These are phyloP conservation scores for Cyathus striatus DNA, from an alignment of 768 basidiomycete genomes.

Conservation along the genomic window DNA sequence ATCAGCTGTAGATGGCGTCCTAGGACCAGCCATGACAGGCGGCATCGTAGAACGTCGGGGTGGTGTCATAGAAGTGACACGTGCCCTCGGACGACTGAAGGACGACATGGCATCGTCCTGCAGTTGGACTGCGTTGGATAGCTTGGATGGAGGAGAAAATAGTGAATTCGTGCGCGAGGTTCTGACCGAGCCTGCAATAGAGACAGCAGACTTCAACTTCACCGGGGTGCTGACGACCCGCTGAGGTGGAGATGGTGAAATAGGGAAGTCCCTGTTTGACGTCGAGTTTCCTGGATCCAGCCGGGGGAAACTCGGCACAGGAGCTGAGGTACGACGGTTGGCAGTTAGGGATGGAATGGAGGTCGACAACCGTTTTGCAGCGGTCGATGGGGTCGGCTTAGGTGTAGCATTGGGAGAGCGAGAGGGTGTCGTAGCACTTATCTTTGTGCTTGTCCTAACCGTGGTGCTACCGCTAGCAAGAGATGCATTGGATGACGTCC, in stretches of 20 bases:
- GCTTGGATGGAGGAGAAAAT: slow-evolving; percentile 15
- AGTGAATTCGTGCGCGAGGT: slow-evolving; percentile 19
- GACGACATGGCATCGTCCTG: slow-evolving; percentile 19
- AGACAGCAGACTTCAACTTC: slow-evolving; percentile 7
- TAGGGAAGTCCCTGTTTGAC: slow-evolving; percentile 9
- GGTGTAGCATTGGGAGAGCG: slow-evolving; percentile 52
- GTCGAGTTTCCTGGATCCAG: slow-evolving; percentile 19
- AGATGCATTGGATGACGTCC: slow-evolving; percentile 47
- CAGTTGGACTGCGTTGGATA: slow-evolving; percentile 9
- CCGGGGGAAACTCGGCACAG: slow-evolving; percentile 22
- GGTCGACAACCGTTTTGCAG: slow-evolving; percentile 29
- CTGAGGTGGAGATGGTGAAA: slow-evolving; percentile 19
- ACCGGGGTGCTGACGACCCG: slow-evolving; percentile 6
- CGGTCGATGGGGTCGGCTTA: slow-evolving; percentile 26
- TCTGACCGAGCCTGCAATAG: slow-evolving; percentile 17
- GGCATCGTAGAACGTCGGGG: slow-evolving; percentile 14
- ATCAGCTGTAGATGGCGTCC: slow-evolving; percentile 10
- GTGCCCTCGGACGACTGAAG: slow-evolving; percentile 24
- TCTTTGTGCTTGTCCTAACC: slow-evolving; percentile 28
- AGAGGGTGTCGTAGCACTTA: slow-evolving; percentile 15
- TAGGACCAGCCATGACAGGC: slow-evolving; percentile 6
- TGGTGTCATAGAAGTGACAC: slow-evolving; percentile 42
- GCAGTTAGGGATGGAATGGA: slow-evolving; percentile 33
- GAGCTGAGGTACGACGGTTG: slow-evolving; percentile 34
- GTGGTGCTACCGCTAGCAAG: slow-evolving; percentile 46